Evolutionary conservation across 1,139 yeast species (phyloP), one percentile per base, ranked within the genome.

Genomic region (Nakaseomyces bracarensis): DNA sequence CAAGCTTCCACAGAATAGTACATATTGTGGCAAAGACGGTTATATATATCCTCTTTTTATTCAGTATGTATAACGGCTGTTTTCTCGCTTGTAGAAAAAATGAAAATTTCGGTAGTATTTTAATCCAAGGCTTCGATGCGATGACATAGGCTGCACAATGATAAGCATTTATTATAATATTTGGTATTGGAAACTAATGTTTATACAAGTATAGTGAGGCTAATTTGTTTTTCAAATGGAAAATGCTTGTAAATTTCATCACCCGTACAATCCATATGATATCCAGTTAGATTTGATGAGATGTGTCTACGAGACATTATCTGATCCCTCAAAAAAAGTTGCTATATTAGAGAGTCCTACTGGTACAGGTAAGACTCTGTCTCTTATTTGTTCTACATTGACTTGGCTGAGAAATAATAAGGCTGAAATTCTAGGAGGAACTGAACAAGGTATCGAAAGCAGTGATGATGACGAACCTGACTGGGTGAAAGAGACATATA

Each of bases 291-390:
- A 81, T 50, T 73, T 89, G 48, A 89, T 89, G 97, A 68, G 69
- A 36, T 74, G 79, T 22, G 71, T 91, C 16, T 82, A 82, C 55
- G 74, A 74, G 20, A 72, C 86, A 2, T 68, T 89, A 11, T 70
- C 72, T 9, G 64, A 67, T 13, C 68, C 69, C 2, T 15, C 22
- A 22, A 77, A 71, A 58, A 84, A 82, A 57, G 68, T 89, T 1
- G 96, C 95, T 0, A 68, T 89, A 6, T 82, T 89, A 55, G 97
- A 89, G 60, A 82, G 94, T 49, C 97, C 98, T 0, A 89, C 98
- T 0, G 98, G 97, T 3, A 84, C 93, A 1, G 97, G 97, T 3
- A 89, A 89, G 62, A 87, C 96, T 0, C 66, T 89, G 7, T 85
- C 96, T 1, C 65, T 89, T 36, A 83, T 89, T 1, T 91, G 97